Evolutionary conservation across 805 yeast genomes (phyloP), one percentile per base, ranked within the genome.

Genomic region (Candida coquimbonensis): DNA sequence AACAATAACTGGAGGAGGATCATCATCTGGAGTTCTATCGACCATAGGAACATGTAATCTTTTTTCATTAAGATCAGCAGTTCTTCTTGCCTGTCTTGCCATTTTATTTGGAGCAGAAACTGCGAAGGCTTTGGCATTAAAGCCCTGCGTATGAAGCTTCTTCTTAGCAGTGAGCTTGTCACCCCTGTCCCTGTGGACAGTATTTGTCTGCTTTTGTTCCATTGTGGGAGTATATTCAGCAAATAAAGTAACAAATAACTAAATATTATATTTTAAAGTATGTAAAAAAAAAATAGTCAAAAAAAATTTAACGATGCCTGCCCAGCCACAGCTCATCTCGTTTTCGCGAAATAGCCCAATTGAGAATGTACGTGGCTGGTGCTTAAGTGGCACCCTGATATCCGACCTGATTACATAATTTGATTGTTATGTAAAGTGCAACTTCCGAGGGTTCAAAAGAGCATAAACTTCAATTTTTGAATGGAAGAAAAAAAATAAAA

Each of bases 1-100:
- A 24, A 93, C 88, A 46, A 93, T 81, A 21, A 93, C 83, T 37
- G 99, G 99, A 19, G 97, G 97, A 5, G 98, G 96, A 55, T 87
- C 95, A 59, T 91, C 96, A 47, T 91, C 98, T 0, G 98, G 97
- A 0, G 97, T 89, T 55, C 98, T 74, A 63, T 93, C 96, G 42
- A 93, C 84, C 97, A 93, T 90, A 14, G 99, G 98, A 19, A 90
- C 97, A 71, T 93, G 98, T 60, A 85, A 75, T 60, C 82, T 85
- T 60, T 77, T 82, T 64, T 93, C 98, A 50, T 80, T 70, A 27
- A 74, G 70, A 60, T 93, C 99, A 52, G 84, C 84, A 7, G 95
- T 67, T 63, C 99, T 76, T 60, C 79, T 78, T 51, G 96, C 96
- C 74, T 77, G 81, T 51, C 85, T 75, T 54, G 87, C 89, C 63